A percentile compares a stretch with the other conserved stretches of the same genome.
These are phyloP conservation scores for Globisporangium nagaii DNA, from an alignment of 352 stramenopile genomes.

Conservation along the genomic window DNA sequence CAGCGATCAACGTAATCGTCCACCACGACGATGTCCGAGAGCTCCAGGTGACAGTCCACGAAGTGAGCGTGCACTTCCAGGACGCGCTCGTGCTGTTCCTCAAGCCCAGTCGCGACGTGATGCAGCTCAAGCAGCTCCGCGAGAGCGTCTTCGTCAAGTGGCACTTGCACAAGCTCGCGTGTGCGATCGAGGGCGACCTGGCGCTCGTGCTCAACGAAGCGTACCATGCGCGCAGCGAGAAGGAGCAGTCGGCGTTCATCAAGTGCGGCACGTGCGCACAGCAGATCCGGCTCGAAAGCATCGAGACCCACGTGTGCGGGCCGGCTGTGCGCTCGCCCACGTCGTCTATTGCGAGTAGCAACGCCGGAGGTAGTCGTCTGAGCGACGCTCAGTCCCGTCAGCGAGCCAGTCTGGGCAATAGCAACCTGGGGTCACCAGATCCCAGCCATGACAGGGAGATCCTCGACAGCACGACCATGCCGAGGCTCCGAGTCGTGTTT, in stretches of 20 bases:
- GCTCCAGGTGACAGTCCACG: slow-evolving; percentile 48
- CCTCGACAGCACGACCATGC: slow-evolving; percentile 15
- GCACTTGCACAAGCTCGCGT: slow-evolving; percentile 37
- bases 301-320: slow-evolving; percentile 45
- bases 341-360: slow-evolving; percentile 9
- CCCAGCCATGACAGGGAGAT: not conserved
- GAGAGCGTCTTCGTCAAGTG: slow-evolving; percentile 41
- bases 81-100: slow-evolving; percentile 39
- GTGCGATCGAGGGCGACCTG: slow-evolving; percentile 42
- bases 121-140: slow-evolving; percentile 36
- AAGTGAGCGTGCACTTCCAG: slow-evolving; percentile 35
- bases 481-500: slow-evolving; percentile 32
- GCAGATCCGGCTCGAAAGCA: slow-evolving; percentile 51
- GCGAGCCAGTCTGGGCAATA: not conserved
- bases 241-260: slow-evolving; percentile 43
- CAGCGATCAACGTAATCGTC: slow-evolving; percentile 44
- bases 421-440: not conserved
- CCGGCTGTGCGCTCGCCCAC: slow-evolving; percentile 6
- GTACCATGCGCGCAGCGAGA: slow-evolving; percentile 44
- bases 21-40: slow-evolving; percentile 31
- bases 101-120: slow-evolving; percentile 50
- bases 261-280: slow-evolving; percentile 55
- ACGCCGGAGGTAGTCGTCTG: not conserved
- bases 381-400: not conserved
- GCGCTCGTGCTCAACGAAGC: slow-evolving; percentile 42